These are phyloP conservation scores for Westerdykella aurantiaca DNA, from an alignment of 2,329 filamentous ascomycete genomes.

Conservation along the genomic window DNA sequence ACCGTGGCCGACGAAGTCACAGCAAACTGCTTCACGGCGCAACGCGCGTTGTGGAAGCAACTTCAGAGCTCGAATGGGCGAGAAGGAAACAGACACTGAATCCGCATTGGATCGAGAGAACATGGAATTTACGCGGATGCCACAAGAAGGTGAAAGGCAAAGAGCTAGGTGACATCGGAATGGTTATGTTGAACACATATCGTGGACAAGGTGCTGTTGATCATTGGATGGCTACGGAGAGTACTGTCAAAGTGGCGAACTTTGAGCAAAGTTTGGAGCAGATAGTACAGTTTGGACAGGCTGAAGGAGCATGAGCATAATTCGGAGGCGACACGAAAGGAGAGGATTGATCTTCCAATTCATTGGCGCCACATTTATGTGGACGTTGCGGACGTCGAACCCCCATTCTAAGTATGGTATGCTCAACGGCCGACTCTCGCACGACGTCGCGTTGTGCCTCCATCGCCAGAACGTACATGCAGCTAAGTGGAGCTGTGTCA, in stretches of 20 bases:
- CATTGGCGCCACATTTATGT: no score
- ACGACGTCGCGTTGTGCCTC: no score
- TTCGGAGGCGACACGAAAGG: no score
- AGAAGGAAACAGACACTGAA: slow-evolving; percentile 2
- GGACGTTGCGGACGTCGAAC: no score
- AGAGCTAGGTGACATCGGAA: slow-evolving; percentile 18
- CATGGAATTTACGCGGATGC: slow-evolving; percentile 13
- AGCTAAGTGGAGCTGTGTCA: no score
- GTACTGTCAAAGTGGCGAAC: slow-evolving; percentile 5
- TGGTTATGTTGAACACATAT: slow-evolving; percentile 15
- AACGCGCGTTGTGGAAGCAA: slow-evolving; percentile 12
- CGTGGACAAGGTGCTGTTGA: slow-evolving; percentile 14
- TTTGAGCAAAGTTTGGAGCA: slow-evolving; percentile 7
- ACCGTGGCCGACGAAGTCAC: slow-evolving; percentile 4
- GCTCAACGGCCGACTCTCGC: no score
- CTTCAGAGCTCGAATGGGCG: slow-evolving; percentile 11
- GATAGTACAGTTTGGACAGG: not conserved
- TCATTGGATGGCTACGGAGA: slow-evolving; percentile 9
- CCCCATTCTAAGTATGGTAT: no score
- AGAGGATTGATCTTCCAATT: no score
- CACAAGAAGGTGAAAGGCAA: slow-evolving; percentile 7
- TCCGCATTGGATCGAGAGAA: slow-evolving; percentile 10
- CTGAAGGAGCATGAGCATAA: no score
- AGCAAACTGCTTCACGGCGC: slow-evolving; percentile 14
- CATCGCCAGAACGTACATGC: no score